Conservation (phyloP, 495 filamentous ascomycete species). For the Trichocladium uniseriatum region DNA sequence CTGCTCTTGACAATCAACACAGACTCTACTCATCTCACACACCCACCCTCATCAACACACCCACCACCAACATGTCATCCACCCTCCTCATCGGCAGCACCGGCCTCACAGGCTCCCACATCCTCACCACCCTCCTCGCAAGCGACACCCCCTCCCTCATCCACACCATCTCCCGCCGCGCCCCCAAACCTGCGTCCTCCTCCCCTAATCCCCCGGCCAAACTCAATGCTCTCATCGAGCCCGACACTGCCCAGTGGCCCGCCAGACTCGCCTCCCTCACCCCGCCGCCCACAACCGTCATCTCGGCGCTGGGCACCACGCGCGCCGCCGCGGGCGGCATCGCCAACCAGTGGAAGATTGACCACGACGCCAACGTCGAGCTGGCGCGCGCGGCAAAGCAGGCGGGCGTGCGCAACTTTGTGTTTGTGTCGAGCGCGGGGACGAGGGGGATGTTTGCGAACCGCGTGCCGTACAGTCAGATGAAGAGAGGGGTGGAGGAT, state of each 20-base stretch:
- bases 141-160: slow-evolving; percentile 35
- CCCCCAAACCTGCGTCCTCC: slow-evolving; percentile 34
- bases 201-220: too few relatives aligned
- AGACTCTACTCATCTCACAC: neutral
- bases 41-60: neutral
- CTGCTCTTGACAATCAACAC: too few relatives aligned
- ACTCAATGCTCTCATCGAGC: slow-evolving; percentile 39
- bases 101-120: slow-evolving; percentile 48
- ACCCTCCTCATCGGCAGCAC: slow-evolving; percentile 48
- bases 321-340: slow-evolving; percentile 55
- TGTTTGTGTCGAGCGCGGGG: slow-evolving; percentile 54
- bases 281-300: slow-evolving; percentile 50
- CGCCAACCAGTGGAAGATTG: slow-evolving; percentile 65
- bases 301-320: slow-evolving; percentile 62
- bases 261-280: slow-evolving; percentile 40
- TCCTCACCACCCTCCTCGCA: slow-evolving; percentile 46
- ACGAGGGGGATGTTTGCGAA: slow-evolving; percentile 28
- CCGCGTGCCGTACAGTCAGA: slow-evolving; percentile 49
- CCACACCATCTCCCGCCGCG: slow-evolving; percentile 50
- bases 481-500: slow-evolving; percentile 79
- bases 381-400: slow-evolving; percentile 56
- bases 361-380: slow-evolving; percentile 65
- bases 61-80: slow-evolving; percentile 23
- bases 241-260: slow-evolving; percentile 48
- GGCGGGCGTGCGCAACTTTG: slow-evolving; percentile 54